Percentiles rank a stretch among this genome's conserved stretches.
Evolutionary conservation across 768 basidiomycete genomes (phyloP).

Genomic region (Auriscalpium vulgare): DNA sequence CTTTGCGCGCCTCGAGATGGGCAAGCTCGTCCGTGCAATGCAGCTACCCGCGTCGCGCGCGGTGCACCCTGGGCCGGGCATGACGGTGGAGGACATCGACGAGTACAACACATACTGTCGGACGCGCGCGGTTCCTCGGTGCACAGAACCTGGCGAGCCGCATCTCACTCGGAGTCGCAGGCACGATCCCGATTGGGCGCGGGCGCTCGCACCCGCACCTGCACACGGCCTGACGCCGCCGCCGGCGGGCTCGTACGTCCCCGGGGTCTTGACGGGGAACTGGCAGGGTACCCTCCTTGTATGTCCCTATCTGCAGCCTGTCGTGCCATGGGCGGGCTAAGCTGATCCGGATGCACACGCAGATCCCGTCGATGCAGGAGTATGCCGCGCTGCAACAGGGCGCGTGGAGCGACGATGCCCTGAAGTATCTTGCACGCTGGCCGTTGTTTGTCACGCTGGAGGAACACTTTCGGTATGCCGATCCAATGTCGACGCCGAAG

Average conservation of each 20-base stretch:
- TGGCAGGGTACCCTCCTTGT: conserved; percentile 3
- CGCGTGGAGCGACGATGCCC: neutral
- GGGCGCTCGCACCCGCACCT: neutral
- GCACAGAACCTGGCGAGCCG: neutral
- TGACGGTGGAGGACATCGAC: conserved; percentile 8
- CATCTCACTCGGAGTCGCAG: neutral
- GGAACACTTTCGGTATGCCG: conserved; percentile 7
- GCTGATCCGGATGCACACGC: neutral
- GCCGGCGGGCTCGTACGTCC: conserved; percentile 5
- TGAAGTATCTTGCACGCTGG: neutral
- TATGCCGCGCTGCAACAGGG: neutral
- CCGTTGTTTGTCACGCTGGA: conserved; percentile 9
- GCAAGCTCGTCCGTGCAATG: neutral
- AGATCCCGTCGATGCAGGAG: neutral
- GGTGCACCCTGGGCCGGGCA: neutral
- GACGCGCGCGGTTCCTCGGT: conserved; percentile 1
- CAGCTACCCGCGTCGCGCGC: neutral
- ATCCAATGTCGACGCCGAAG: neutral
- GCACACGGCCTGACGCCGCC: neutral
- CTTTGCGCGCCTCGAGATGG: conserved; percentile 8
- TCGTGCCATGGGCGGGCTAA: neutral
- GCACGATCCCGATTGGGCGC: conserved; percentile 1
- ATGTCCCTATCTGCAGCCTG: neutral
- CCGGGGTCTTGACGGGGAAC: neutral
- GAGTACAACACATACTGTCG: conserved; percentile 2